These are phyloP conservation scores for Cyclotella distinguenda DNA, from an alignment of 108 stramenopile genomes.

Conservation along the genomic window DNA sequence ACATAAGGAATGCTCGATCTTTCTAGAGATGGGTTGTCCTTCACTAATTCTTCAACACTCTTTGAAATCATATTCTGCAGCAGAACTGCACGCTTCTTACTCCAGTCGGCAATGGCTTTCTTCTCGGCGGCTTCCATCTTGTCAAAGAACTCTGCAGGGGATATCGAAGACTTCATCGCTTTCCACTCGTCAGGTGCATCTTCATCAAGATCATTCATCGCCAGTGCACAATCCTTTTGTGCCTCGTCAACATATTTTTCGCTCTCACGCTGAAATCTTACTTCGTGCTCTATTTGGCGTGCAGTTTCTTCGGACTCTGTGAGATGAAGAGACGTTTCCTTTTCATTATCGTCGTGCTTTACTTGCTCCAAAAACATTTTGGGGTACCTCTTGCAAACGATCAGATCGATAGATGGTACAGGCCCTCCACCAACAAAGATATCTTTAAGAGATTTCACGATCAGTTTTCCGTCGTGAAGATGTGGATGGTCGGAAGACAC, in stretches of 20 bases:
- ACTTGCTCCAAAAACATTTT: constrained; percentile 59
- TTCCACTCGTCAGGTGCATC: constrained; percentile 68
- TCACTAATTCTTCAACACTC: constrained; percentile 61
- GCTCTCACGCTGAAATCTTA: constrained; percentile 38
- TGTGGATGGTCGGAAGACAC: constrained; percentile 21
- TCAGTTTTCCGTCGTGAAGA: constrained; percentile 22
- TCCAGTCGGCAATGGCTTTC: constrained; percentile 59
- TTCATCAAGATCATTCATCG: constrained; percentile 72
- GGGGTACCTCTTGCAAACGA: constrained; percentile 71
- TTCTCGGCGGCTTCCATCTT: constrained; percentile 41
- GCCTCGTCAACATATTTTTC: constrained; percentile 58
- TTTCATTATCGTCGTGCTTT: constrained; percentile 12
- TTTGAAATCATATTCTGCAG: constrained; percentile 51
- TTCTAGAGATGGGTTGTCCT: constrained; percentile 42
- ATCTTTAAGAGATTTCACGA: constrained; percentile 61
- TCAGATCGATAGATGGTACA: constrained; percentile 62
- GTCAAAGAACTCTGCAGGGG: constrained; percentile 58
- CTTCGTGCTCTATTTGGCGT: constrained; percentile 48
- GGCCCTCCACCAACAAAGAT: constrained; percentile 64
- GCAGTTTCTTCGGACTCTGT: constrained; percentile 65
- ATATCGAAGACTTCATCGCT: constrained; percentile 36
- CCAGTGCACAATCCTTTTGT: constrained; percentile 52
- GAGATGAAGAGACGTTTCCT: constrained; percentile 30
- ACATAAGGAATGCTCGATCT: constrained; percentile 62
- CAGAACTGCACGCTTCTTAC: constrained; percentile 48